phyloP scores from a whole-genome alignment of 176 grass and related monocot species.

The Thinopyrum elongatum region DNA sequence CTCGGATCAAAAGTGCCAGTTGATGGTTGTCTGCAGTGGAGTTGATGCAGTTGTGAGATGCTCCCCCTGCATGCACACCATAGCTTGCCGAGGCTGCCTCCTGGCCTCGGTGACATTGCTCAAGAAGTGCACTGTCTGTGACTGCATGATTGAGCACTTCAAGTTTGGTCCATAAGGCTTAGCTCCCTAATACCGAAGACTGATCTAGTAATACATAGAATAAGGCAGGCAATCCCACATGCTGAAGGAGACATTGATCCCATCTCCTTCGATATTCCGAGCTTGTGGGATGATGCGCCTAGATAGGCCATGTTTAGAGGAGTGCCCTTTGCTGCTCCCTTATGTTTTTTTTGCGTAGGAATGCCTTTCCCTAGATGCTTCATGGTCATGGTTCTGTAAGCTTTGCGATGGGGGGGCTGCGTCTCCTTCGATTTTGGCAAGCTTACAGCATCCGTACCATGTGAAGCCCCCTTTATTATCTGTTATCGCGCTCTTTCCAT shows the following conservation, averaged over 20 bases:
- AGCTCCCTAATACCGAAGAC: slow-evolving; percentile 15
- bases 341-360: slow-evolving; percentile 21
- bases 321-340: slow-evolving; percentile 34
- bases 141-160: slow-evolving; percentile 47
- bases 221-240: slow-evolving; percentile 37
- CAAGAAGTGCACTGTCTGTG: slow-evolving; percentile 51
- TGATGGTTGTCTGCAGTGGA: slow-evolving; percentile 55
- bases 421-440: slow-evolving; percentile 23
- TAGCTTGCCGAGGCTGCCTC: slow-evolving; percentile 57
- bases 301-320: slow-evolving; percentile 16
- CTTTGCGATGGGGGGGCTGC: slow-evolving; percentile 29
- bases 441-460: slow-evolving; percentile 19
- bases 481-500: slow-evolving; percentile 4
- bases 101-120: slow-evolving; percentile 42
- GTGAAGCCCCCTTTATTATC: not conserved
- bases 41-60: slow-evolving; percentile 48
- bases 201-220: slow-evolving; percentile 22
- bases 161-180: slow-evolving; percentile 34
- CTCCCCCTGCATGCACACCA: slow-evolving; percentile 51
- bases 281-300: slow-evolving; percentile 22
- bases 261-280: slow-evolving; percentile 43
- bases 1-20: slow-evolving; percentile 40
- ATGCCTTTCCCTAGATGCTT: slow-evolving; percentile 13
- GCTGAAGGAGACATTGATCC: slow-evolving; percentile 40
- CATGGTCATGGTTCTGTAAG: slow-evolving; percentile 37